Percentiles rank a stretch among this genome's conserved stretches.
These are phyloP conservation scores for Sordariomycetes sp. DNA, from an alignment of 2,329 filamentous ascomycete genomes.

Conservation along the genomic window DNA sequence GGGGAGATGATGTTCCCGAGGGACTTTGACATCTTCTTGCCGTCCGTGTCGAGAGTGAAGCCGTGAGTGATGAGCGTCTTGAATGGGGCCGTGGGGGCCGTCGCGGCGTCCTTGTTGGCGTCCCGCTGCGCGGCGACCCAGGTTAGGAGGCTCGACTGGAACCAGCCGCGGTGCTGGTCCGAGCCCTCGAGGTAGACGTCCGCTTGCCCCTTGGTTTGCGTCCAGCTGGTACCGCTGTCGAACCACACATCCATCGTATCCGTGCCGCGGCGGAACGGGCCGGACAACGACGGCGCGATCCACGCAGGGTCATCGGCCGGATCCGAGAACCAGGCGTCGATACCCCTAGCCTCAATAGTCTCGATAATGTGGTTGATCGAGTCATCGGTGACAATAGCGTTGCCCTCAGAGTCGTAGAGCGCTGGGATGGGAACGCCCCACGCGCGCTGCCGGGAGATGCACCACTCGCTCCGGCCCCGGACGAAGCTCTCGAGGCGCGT, in stretches of 20 bases:
- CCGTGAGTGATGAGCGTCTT: conserved; percentile 87
- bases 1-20: conserved; percentile 80
- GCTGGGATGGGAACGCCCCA: conserved; percentile 97
- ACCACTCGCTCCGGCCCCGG: conserved; percentile 85
- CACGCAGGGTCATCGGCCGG: conserved; percentile 60
- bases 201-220: conserved; percentile 40
- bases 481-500: conserved; percentile 75
- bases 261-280: conserved; percentile 57
- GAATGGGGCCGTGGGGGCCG: conserved; percentile 48
- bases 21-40: conserved; percentile 99
- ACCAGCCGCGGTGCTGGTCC: conserved; percentile 97
- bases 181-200: conserved; percentile 90
- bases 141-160: conserved; percentile 89
- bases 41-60: conserved; percentile 77
- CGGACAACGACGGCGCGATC: conserved; percentile 53
- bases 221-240: conserved; percentile 94
- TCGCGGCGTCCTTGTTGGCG: not conserved
- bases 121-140: conserved; percentile 49
- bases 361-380: conserved; percentile 76
- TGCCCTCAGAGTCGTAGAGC: conserved; percentile 59
- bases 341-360: conserved; percentile 62
- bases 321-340: conserved; percentile 94
- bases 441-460: conserved; percentile 86
- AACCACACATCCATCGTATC: conserved; percentile 99
- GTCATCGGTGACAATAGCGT: conserved; percentile 65